Evolutionary conservation across 2,329 filamentous ascomycete genomes (phyloP).

Genomic region (Pleurostoma richardsiae): DNA sequence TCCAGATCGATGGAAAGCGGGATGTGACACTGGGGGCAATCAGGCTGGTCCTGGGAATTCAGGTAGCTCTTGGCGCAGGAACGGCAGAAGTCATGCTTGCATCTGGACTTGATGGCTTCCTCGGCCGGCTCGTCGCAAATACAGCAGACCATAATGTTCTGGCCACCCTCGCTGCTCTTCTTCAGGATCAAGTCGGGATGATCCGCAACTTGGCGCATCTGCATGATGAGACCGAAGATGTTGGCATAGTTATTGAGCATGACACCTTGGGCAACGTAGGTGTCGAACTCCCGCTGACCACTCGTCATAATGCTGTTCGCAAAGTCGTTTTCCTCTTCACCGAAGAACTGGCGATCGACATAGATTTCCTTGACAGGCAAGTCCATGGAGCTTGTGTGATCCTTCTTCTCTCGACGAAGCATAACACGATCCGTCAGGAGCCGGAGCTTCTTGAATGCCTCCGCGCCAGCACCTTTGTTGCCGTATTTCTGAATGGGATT

Average conservation of each 20-base stretch:
- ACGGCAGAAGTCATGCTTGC: conserved; percentile 89
- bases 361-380: conserved; percentile 91
- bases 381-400: conserved; percentile 93
- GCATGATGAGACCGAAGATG: conserved; percentile 98
- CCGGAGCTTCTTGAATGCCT: conserved; percentile 76
- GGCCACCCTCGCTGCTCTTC: conserved; percentile 78
- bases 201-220: conserved; percentile 97
- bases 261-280: conserved; percentile 89
- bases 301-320: conserved; percentile 94
- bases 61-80: conserved; percentile 77
- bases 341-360: conserved; percentile 93
- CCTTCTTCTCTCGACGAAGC: conserved; percentile 89
- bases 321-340: conserved; percentile 93
- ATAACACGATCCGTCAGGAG: conserved; percentile 91
- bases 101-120: conserved; percentile 86
- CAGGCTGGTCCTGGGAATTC: conserved; percentile 67
- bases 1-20: conserved; percentile 85
- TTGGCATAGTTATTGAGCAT: conserved; percentile 98
- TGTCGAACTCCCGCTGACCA: conserved; percentile 84
- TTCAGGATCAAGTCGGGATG: conserved; percentile 92
- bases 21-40: conserved; percentile 92
- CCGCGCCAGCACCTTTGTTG: conserved; percentile 55
- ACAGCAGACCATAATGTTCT: conserved; percentile 86
- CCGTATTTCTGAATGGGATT: conserved; percentile 70
- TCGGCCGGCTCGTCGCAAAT: conserved; percentile 97